Conservation (phyloP, 163 green algal species). For the Scenedesmus sp. region DNA sequence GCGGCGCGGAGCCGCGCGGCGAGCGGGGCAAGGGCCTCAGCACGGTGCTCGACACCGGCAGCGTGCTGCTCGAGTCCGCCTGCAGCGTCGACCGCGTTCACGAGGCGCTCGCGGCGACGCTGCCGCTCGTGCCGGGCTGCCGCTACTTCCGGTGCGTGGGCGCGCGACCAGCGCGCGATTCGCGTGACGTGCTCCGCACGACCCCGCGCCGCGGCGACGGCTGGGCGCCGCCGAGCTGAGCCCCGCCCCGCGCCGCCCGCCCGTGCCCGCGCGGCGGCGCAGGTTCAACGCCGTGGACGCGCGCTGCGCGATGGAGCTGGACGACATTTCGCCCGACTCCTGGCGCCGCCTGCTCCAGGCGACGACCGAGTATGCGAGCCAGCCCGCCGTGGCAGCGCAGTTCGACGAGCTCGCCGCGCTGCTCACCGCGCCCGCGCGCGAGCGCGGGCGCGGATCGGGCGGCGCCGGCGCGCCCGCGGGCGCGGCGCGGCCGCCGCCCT, state of each 20-base stretch:
- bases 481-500: too few relatives aligned
- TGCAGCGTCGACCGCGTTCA: slow-evolving; percentile 76
- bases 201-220: too few relatives aligned
- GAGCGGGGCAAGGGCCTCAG: slow-evolving; percentile 50
- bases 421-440: slow-evolving; percentile 43
- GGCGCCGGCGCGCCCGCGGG: too few relatives aligned
- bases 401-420: slow-evolving; percentile 61
- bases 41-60: slow-evolving; percentile 55
- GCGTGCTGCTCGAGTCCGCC: slow-evolving; percentile 84
- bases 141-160: slow-evolving; percentile 83
- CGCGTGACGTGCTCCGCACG: neutral
- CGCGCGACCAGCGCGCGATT: neutral
- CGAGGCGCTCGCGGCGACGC: slow-evolving; percentile 74
- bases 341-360: slow-evolving; percentile 73
- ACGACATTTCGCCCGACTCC: slow-evolving; percentile 80
- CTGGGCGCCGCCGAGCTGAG: too few relatives aligned
- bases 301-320: slow-evolving; percentile 89
- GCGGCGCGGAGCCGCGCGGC: slow-evolving; percentile 60
- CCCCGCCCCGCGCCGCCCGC: too few relatives aligned
- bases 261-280: too few relatives aligned
- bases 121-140: slow-evolving; percentile 79
- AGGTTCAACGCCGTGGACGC: slow-evolving; percentile 79
- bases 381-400: slow-evolving; percentile 41
- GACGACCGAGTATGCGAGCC: slow-evolving; percentile 59
- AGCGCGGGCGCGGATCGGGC: neutral